A percentile compares a stretch with the other conserved stretches of the same genome.
These are phyloP conservation scores for Niveomyces coronatus DNA, from an alignment of 2,329 filamentous ascomycete genomes.

Conservation along the genomic window DNA sequence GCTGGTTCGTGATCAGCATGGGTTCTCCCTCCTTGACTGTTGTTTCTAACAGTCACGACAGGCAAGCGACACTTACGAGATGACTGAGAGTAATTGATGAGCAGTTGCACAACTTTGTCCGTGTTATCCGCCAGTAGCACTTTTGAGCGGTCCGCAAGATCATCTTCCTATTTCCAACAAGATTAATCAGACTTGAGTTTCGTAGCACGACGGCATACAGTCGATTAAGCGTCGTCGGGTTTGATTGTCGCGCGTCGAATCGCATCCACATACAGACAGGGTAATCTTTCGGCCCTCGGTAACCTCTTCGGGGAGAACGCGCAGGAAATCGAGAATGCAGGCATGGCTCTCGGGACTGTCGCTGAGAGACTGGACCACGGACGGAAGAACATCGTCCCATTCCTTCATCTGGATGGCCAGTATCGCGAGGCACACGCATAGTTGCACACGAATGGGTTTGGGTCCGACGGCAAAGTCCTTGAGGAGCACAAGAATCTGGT, in stretches of 20 bases:
- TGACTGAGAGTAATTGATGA: constrained; percentile 85
- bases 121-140: constrained; percentile 89
- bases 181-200: constrained; percentile 26
- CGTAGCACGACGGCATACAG: constrained; percentile 8
- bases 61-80: constrained; percentile 60
- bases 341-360: constrained; percentile 68
- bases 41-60: too few relatives aligned
- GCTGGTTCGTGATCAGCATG: constrained; percentile 34
- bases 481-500: constrained; percentile 73
- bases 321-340: constrained; percentile 89
- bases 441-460: constrained; percentile 76
- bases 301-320: constrained; percentile 95
- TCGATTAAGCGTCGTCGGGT: constrained; percentile 6
- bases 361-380: constrained; percentile 69
- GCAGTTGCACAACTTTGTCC: constrained; percentile 71
- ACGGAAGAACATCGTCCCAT: constrained; percentile 86
- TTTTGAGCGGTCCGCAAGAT: constrained; percentile 72
- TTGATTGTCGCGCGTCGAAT: constrained; percentile 11
- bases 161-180: constrained; percentile 71
- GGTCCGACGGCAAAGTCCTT: constrained; percentile 73
- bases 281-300: constrained; percentile 99
- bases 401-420: constrained; percentile 91
- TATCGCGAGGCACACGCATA: constrained; percentile 90
- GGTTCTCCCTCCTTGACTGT: background rate
- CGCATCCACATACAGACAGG: constrained; percentile 82